Base-by-base conservation (phyloP, 2,329 filamentous ascomycete genomes). In the Fusarium sp. region DNA sequence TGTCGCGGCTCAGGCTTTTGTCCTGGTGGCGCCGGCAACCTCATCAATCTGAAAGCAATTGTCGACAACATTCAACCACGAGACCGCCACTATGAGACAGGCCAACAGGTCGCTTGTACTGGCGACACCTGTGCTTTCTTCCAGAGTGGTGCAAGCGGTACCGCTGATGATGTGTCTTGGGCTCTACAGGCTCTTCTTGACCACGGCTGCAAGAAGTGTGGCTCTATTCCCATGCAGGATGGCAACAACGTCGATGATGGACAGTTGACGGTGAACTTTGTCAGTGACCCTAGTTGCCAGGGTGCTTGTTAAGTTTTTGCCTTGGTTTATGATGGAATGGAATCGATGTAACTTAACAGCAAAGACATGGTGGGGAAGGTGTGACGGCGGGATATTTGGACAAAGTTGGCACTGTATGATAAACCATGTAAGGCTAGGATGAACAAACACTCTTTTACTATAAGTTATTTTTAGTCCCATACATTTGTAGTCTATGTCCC, bases 1-100 rank as follows among this genome's bases (percentile, higher is more conserved):
- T 61, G 57, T n/a, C 20, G 57, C 25, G 57, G 52, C 6, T 58
- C 41, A n/a, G 57, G 52, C 1, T 27, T 61, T 41, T 61, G 57
- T 13, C 12, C 20, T 8, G 52, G 57, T 18, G 57, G 57, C 10
- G 57, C 57, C 41, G 52, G 57, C 2, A 54, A 41, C 22, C 11
- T 61, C 5, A 6, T 25, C 14, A 25, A 57, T 6, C 52, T 61
- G 1, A 22, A 41, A 10, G 57, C 42, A 3, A 42, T 58, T 20
- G 32, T 61, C 18, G 41, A 42, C 3, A 54, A 42, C 11, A 61
- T 61, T 6, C 52, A 60, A 20, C 53, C 42, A 4, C 32, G 32
- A 34, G 47, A 18, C 32, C 57, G 57, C 10, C 57, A 32, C 6
- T 60, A 58, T 8, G 7, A 20, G 0, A 22, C 57, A 0, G 57